These are phyloP conservation scores for Juglanconis juglandina DNA, from an alignment of 2,329 filamentous ascomycete genomes.

Conservation along the genomic window DNA sequence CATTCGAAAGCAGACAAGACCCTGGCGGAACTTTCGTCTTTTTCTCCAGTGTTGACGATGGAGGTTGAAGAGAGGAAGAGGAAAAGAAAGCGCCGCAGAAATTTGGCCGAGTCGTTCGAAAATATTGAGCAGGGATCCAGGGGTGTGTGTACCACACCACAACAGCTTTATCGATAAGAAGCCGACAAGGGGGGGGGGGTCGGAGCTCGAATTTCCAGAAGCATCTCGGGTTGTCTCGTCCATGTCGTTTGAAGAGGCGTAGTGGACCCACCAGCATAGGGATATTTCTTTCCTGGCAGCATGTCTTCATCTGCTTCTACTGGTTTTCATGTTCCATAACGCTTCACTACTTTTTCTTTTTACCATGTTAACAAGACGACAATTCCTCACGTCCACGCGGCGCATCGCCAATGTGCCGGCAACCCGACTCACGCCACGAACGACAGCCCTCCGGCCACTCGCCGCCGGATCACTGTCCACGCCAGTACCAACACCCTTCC, in stretches of 20 bases:
- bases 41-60: background rate
- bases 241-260: background rate
- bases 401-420: slow-evolving; percentile 29
- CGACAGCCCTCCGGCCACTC: slow-evolving; percentile 16
- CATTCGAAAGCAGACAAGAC: too few relatives aligned
- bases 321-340: background rate
- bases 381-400: slow-evolving; percentile 33
- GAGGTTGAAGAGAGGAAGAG: background rate
- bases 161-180: slow-evolving; percentile 13
- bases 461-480: background rate
- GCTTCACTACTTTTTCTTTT: background rate
- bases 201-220: slow-evolving; percentile 2
- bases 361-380: slow-evolving; percentile 37
- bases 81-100: slow-evolving; percentile 1
- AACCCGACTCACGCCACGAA: slow-evolving; percentile 23
- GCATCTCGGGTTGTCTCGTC: slow-evolving; percentile 14
- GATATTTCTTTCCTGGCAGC: background rate
- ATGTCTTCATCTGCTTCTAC: background rate
- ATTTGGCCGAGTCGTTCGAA: slow-evolving; percentile 5
- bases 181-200: background rate
- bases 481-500: background rate
- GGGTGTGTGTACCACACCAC: background rate
- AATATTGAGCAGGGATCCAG: background rate
- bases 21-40: too few relatives aligned
- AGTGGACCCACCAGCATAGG: background rate